Base-by-base conservation (phyloP, 2,329 filamentous ascomycete species). In the Pseudocercospora fijiensis region DNA sequence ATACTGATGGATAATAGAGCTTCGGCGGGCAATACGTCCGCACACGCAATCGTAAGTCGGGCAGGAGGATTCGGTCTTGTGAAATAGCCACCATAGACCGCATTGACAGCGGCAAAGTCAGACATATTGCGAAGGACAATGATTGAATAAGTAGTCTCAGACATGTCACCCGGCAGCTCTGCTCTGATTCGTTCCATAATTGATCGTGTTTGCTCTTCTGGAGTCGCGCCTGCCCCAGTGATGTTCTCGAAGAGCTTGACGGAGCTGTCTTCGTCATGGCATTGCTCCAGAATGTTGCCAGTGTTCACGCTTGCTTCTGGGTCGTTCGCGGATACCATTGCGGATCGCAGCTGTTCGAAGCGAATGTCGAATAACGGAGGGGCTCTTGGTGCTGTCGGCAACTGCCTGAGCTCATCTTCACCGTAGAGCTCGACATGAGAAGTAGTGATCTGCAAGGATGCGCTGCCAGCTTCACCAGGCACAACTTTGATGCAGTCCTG, bases 41-140 rank as follows among this genome's bases (percentile, higher is more conserved):
- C 91, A 66, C 89, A 90, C 0, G 92, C 88, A 56, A 98, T 85
- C 4, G 92, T 96, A 57, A 96, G 89, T 57, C 95, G 82, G 0
- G 93, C 87, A 0, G 95, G 92, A 0, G 95, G 95, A 68, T 93
- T 96, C 0, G 93, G 89, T 56, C 84, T 81, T 20, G 79, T 79
- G 77, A 98, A 98, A 47, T 92, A 83, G 8, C 83, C 81, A 4
- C 86, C 87, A 76, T 98, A 99, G 66, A 90, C 79, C 26, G 80
- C 76, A 77, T 98, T 98, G 70, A 96, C 81, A 16, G 80, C 72
- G 0, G 86, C 81, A 76, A 98, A 99, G 77, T 92, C 87, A 20
- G 84, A 76, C 90, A 98, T 97, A 62, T 83, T 84, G 58, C 89
- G 87, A 33, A 99, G 85, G 56, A 96, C 79, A 58, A 98, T 81